Evolutionary conservation across 129 eudicot genomes (phyloP), one percentile per base, ranked within the genome.

Genomic region (Centella asiatica): DNA sequence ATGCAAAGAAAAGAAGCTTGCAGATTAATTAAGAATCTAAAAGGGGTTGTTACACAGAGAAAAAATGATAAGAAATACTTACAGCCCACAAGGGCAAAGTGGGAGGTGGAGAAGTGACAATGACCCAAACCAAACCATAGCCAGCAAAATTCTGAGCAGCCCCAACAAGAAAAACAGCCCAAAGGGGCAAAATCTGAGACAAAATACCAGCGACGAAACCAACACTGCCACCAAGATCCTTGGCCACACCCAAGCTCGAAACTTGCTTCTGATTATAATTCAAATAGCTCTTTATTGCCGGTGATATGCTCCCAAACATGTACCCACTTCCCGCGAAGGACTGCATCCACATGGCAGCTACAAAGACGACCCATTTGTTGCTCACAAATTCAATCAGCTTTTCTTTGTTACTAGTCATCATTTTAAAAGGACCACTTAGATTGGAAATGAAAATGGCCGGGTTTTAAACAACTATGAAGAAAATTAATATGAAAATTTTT

Each of bases 281-380:
- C 64, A 93, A 72, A 5, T 79, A 72, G 29, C 76, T 82, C 63
- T 93, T 93, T 0, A 93, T 82, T 49, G 69, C 80, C 23, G 99
- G 99, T 0, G 99, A 93, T 40, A 93, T 78, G 33, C 99, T 93
- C 23, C 99, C 99, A 55, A 93, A 93, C 36, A 93, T 8, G 53
- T 93, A 93, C 14, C 99, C 99, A 51, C 87, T 75, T 5, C 99
- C 99, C 31, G 92, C 99, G 58, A 96, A 93, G 2, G 99, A 82
- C 68, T 93, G 96, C 34, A 93, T 73, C 99, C 99, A 93, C 90
- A 88, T 93, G 85, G 99, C 99, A 14, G 96, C 96, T 40, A 93
- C 96, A 52, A 93, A 93, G 6, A 93, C 99, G 0, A 85, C 81
- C 99, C 99, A 93, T 83, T 93, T 74, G 72, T 82, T 88, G 75